Evolutionary conservation across 352 stramenopile genomes (phyloP), one percentile per base, ranked within the genome.

Genomic region (Globisporangium paddicum): DNA sequence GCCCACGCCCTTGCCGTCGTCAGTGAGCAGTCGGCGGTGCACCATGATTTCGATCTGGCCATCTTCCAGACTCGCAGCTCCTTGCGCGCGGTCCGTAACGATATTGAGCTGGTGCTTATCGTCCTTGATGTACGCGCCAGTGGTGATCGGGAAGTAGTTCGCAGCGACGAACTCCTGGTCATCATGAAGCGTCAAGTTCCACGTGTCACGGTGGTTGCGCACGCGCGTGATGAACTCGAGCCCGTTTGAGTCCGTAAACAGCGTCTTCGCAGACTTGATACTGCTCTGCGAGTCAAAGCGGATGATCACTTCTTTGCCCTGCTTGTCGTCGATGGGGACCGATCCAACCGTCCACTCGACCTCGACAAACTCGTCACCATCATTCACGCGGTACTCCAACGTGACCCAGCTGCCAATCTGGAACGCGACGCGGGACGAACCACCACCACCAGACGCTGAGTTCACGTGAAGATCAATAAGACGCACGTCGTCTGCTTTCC

Each of bases 61-160:
- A 68, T 98, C 84, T 41, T 72, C 63, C 11, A 99, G 69, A 60
- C 93, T 98, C 26, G 86, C 81, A 38, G 75, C 86, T 37, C 95
- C 97, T 68, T 99, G 94, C 0, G 95, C 92, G 10, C 94, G 82
- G 65, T 99, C 96, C 7, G 86, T 96, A 30, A 98, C 69, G 19
- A 98, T 61, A 26, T 86, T 90, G 18, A 98, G 68, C 58, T 97
- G 81, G 14, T 66, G 48, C 26, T 84, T 77, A 16, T 79, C 61
- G 60, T 98, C 90, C 68, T 98, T 88, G 58, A 99, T 77, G 62
- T 96, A 99, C 8, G 93, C 88, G 16, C 90, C 90, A 6, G 93
- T 87, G 53, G 92, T 99, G n/a, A 99, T 91, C 1, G 97, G 97
- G 63, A 98, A 98, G 75, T 98, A 99, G 71, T 99, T 99, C 42